A percentile compares a stretch with the other conserved stretches of the same genome.
These are phyloP conservation scores for Clavispora asparagi DNA, from an alignment of 805 yeast species.

Conservation along the genomic window DNA sequence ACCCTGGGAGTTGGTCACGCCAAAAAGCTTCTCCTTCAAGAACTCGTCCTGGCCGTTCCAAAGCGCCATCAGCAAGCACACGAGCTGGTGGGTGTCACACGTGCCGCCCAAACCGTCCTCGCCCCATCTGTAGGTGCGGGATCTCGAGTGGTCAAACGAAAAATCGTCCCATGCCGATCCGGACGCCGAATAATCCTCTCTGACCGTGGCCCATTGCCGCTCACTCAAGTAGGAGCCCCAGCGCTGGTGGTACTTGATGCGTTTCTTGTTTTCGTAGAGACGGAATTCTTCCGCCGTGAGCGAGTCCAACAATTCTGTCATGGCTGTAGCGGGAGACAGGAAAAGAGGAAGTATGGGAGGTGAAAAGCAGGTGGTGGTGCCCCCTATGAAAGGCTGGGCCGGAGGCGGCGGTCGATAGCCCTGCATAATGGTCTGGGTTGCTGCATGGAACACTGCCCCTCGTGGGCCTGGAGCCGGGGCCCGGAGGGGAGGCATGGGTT, in stretches of 20 bases:
- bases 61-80: constrained; percentile 75
- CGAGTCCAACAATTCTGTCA: constrained; percentile 7
- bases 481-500: no score
- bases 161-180: constrained; percentile 92
- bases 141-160: constrained; percentile 77
- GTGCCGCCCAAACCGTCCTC: constrained; percentile 94
- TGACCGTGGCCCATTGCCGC: constrained; percentile 67
- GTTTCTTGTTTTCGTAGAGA: constrained; percentile 26
- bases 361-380: neutral
- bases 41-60: constrained; percentile 90
- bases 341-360: no score
- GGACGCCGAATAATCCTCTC: constrained; percentile 80
- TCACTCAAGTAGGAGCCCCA: constrained; percentile 94
- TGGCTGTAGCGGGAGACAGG: neutral
- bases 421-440: neutral
- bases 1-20: constrained; percentile 88
- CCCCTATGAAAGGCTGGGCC: neutral
- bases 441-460: neutral
- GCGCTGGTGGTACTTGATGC: constrained; percentile 61
- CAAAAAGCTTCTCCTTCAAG: constrained; percentile 81
- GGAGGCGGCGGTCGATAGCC: neutral
- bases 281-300: constrained; percentile 37
- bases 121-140: constrained; percentile 89
- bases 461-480: no score
- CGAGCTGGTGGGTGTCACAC: constrained; percentile 72